A percentile compares a stretch with the other conserved stretches of the same genome.
Conservation (phyloP, 352 stramenopile genomes). For the Phytophthora colocasiae region DNA sequence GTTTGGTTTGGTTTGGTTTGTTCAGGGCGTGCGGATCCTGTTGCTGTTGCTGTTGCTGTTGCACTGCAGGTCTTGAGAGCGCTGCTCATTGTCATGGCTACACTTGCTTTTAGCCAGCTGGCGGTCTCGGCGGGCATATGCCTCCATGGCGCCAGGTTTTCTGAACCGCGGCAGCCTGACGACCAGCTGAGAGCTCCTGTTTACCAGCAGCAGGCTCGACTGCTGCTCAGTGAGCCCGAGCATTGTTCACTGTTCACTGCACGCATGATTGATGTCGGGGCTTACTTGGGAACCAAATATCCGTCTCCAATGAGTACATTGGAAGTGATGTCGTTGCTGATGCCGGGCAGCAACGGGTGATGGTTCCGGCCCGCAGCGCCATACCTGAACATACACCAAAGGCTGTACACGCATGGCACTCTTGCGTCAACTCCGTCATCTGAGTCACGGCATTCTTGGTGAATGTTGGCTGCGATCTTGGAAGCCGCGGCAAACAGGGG, state of each 20-base stretch:
- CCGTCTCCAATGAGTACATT: too few species aligned
- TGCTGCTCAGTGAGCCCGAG: too few species aligned
- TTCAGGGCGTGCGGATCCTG: too few species aligned
- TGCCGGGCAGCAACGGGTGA: not conserved
- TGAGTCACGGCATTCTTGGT: too few species aligned
- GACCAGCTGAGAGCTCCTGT: conserved; percentile 15
- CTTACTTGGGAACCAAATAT: too few species aligned
- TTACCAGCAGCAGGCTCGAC: conserved; percentile 10
- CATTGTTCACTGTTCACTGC: not conserved
- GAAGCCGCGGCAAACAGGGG: too few species aligned
- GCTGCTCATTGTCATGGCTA: conserved; percentile 8
- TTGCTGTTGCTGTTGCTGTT: not conserved
- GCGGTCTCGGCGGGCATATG: conserved; percentile 10
- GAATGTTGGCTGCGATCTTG: too few species aligned
- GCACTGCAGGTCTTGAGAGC: too few species aligned
- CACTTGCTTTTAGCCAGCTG: conserved; percentile 16
- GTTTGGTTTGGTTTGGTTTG: too few species aligned
- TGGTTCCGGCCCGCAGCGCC: not conserved
- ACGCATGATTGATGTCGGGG: not conserved
- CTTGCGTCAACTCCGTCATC: too few species aligned
- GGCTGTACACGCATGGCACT: too few species aligned
- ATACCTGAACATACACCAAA: too few species aligned
- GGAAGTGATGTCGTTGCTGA: not conserved
- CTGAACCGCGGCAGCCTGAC: conserved; percentile 9
- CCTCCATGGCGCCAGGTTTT: conserved; percentile 3